phyloP scores from a whole-genome alignment of 495 filamentous ascomycete species.

The Talaromyces trachyspermus region DNA sequence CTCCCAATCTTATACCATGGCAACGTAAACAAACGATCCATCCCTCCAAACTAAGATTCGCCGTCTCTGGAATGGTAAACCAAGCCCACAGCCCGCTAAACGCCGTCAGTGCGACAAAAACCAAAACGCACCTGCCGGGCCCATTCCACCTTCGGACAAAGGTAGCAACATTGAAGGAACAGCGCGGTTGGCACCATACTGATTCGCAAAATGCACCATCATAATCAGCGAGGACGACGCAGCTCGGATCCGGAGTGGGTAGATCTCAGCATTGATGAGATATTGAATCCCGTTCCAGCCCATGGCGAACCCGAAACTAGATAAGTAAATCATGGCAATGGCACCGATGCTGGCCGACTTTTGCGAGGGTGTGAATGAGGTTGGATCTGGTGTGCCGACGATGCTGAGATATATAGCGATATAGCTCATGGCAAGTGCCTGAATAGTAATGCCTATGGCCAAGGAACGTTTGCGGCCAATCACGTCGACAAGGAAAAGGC shows the following conservation, averaged over 20 bases:
- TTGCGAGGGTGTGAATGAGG: constrained; percentile 7
- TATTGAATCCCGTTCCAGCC: constrained; percentile 66
- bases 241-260: constrained; percentile 37
- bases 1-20: constrained; percentile 50
- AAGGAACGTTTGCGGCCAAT: constrained; percentile 56
- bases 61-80: constrained; percentile 16
- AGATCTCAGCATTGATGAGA: constrained; percentile 59
- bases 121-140: constrained; percentile 47
- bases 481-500: constrained; percentile 58
- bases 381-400: constrained; percentile 11
- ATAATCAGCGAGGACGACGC: constrained; percentile 18
- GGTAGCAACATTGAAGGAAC: constrained; percentile 38
- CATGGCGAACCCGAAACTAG: constrained; percentile 53
- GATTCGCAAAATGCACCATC: constrained; percentile 53
- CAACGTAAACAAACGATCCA: constrained; percentile 50
- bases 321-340: constrained; percentile 50
- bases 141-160: constrained; percentile 32
- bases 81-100: constrained; percentile 46
- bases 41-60: constrained; percentile 22
- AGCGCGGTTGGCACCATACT: constrained; percentile 45
- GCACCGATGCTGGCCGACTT: constrained; percentile 34
- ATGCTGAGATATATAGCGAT: constrained; percentile 51
- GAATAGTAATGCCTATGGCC: constrained; percentile 46
- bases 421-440: constrained; percentile 51
- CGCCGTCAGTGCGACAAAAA: constrained; percentile 50